A percentile compares a stretch with the other conserved stretches of the same genome.
phyloP scores from a whole-genome alignment of 768 basidiomycete species.

The Lactarius sanguifluus region DNA sequence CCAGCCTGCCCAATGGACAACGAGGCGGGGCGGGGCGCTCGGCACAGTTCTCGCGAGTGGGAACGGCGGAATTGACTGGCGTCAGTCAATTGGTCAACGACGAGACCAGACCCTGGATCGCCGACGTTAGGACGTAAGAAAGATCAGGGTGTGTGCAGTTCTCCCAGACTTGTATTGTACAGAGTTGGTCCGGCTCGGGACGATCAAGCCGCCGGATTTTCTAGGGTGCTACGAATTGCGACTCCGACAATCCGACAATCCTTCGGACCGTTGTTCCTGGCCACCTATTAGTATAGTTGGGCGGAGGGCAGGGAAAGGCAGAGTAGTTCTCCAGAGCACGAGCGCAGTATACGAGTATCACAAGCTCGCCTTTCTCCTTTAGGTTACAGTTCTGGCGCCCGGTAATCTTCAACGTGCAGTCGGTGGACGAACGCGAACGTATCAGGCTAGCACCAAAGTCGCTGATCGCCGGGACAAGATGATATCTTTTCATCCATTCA shows the following conservation, averaged over 20 bases:
- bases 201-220: conserved; percentile 6
- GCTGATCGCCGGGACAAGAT: neutral
- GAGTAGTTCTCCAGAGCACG: neutral
- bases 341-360: neutral
- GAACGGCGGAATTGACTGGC: neutral
- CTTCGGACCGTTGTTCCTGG: neutral
- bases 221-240: neutral
- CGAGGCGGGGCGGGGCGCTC: conserved; percentile 9
- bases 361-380: conserved; percentile 10
- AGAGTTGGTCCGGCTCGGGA: neutral
- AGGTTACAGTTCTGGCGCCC: neutral
- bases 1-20: neutral
- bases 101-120: neutral
- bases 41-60: neutral
- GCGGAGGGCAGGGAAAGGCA: neutral
- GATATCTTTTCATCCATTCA: too few relatives aligned
- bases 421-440: neutral
- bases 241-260: neutral
- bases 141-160: neutral
- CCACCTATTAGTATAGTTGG: neutral
- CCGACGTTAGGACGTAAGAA: neutral
- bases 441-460: conserved; percentile 14
- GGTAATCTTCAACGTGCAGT: neutral
- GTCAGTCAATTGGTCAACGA: neutral
- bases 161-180: neutral